Conservation (phyloP, 2,329 filamentous ascomycete genomes). For the Phaeosphaeriaceae sp. region DNA sequence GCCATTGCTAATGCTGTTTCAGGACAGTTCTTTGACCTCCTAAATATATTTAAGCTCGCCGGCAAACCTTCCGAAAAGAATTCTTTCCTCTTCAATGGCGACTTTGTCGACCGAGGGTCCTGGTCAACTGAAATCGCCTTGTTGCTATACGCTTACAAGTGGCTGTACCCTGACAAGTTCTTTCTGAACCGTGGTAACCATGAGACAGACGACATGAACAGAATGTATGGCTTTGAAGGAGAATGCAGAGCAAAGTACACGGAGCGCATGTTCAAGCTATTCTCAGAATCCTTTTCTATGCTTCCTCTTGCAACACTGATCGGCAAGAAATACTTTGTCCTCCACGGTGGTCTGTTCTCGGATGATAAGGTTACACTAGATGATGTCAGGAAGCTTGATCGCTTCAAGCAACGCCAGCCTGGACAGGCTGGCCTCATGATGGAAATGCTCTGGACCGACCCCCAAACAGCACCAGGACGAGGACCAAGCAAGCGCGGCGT, state of each 20-base stretch:
- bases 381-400: slow-evolving; percentile 90
- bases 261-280: slow-evolving; percentile 93
- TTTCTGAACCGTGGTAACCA: slow-evolving; percentile 98
- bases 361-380: slow-evolving; percentile 91
- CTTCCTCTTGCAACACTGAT: slow-evolving; percentile 90
- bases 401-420: slow-evolving; percentile 89
- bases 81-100: slow-evolving; percentile 96
- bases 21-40: slow-evolving; percentile 97
- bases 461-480: slow-evolving; percentile 82
- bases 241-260: slow-evolving; percentile 99
- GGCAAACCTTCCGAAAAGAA: slow-evolving; percentile 85
- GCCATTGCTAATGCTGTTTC: slow-evolving; percentile 20
- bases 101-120: slow-evolving; percentile 96
- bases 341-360: slow-evolving; percentile 95
- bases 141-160: slow-evolving; percentile 94
- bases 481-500: slow-evolving; percentile 97
- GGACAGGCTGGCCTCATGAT: slow-evolving; percentile 97
- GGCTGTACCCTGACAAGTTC: slow-evolving; percentile 84
- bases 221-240: slow-evolving; percentile 96
- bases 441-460: slow-evolving; percentile 99
- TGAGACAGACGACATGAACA: slow-evolving; percentile 99
- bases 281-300: slow-evolving; percentile 97
- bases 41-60: slow-evolving; percentile 94
- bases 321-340: slow-evolving; percentile 86
- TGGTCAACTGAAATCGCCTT: slow-evolving; percentile 98